Conservation (phyloP, 495 filamentous ascomycete genomes). For the Podospora pseudocomata region DNA sequence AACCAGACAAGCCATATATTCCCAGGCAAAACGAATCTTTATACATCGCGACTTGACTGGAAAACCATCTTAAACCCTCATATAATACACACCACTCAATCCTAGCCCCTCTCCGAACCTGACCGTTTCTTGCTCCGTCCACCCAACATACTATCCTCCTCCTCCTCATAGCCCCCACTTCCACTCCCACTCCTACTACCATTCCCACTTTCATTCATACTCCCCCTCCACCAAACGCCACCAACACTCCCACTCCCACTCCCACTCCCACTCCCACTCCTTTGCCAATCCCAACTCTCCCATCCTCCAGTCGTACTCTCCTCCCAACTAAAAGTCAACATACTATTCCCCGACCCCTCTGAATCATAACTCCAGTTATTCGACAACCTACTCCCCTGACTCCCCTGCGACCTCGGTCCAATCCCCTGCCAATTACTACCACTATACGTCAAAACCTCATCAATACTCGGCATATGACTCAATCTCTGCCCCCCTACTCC, state of each 20-base stretch:
- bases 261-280: too few species aligned
- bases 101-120: not conserved
- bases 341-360: not conserved
- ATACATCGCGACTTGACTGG: not conserved
- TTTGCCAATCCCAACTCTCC: not conserved
- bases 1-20: not conserved
- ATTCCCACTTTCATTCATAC: too few species aligned
- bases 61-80: too few species aligned
- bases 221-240: not conserved
- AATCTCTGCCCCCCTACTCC: not conserved
- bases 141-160: not conserved
- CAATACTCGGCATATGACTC: constrained; percentile 15
- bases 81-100: not conserved
- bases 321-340: not conserved
- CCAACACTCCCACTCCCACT: not conserved
- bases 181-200: not conserved
- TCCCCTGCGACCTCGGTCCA: not conserved
- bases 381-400: constrained; percentile 1
- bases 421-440: not conserved
- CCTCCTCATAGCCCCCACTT: not conserved
- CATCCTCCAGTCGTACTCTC: not conserved
- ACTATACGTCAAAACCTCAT: constrained; percentile 8
- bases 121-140: not conserved
- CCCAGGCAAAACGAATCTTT: not conserved
- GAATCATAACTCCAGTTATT: not conserved